Evolutionary conservation across 768 basidiomycete genomes (phyloP).

Genomic region (Paxillus ammoniavirescens): DNA sequence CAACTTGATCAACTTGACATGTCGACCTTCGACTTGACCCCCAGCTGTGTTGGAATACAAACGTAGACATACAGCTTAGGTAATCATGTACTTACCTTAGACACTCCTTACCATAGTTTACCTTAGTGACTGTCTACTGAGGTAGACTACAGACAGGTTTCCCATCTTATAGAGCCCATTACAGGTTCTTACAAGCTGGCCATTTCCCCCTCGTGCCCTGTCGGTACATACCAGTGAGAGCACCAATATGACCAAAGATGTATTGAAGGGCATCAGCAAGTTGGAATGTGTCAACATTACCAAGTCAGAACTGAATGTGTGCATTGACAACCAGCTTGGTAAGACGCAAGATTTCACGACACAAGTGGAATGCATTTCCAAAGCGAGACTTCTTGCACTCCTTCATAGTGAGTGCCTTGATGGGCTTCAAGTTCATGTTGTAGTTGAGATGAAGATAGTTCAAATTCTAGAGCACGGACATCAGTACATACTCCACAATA

Average conservation of each 20-base stretch:
- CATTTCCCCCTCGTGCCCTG: too few species aligned
- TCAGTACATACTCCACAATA: slow-evolving; percentile 1
- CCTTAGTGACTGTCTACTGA: too few species aligned
- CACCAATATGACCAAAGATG: slow-evolving; percentile 96
- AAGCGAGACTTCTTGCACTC: slow-evolving; percentile 99
- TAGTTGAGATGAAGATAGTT: slow-evolving; percentile 96
- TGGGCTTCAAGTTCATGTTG: slow-evolving; percentile 98
- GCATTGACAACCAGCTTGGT: slow-evolving; percentile 99
- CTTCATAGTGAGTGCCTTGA: slow-evolving; percentile 96
- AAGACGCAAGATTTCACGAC: slow-evolving; percentile 95
- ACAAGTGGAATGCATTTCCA: slow-evolving; percentile 98
- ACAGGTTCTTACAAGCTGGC: too few species aligned
- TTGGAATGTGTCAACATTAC: slow-evolving; percentile 99
- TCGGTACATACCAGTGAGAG: slow-evolving; percentile 99
- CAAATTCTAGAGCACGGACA: slow-evolving; percentile 53
- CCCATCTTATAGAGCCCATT: too few species aligned
- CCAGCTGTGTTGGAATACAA: too few species aligned
- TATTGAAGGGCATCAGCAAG: slow-evolving; percentile 98
- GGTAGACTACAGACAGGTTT: too few species aligned
- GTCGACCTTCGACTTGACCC: too few species aligned
- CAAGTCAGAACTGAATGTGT: slow-evolving; percentile 96
- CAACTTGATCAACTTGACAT: too few species aligned
- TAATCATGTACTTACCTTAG: too few species aligned
- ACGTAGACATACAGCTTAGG: too few species aligned
- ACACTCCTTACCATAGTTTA: too few species aligned